Conservation (phyloP, 2,329 filamentous ascomycete genomes). For the Ophiognomonia clavigignenti-juglandacearum region DNA sequence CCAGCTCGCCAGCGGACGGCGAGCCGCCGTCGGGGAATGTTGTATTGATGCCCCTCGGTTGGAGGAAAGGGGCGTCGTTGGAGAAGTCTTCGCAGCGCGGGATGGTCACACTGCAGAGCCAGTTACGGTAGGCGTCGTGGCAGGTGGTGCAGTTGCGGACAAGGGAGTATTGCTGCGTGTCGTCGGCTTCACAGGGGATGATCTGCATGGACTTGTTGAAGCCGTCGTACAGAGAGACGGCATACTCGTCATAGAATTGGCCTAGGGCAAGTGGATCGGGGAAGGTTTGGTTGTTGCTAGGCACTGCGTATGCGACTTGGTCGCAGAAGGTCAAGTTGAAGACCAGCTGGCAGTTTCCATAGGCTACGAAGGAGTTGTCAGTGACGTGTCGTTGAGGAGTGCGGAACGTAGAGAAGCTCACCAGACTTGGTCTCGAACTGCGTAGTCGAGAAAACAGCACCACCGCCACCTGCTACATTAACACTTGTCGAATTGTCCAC, state of each 20-base stretch:
- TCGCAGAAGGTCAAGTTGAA: constrained; percentile 86
- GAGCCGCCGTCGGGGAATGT: constrained; percentile 65
- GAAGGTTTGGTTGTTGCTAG: constrained; percentile 65
- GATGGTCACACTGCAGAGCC: constrained; percentile 91
- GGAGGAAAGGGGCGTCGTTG: constrained; percentile 45
- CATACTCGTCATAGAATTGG: constrained; percentile 73
- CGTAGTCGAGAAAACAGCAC: constrained; percentile 66
- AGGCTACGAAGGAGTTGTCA: constrained; percentile 32
- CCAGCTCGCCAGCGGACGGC: constrained; percentile 35
- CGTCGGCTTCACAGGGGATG: constrained; percentile 74
- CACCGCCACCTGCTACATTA: constrained; percentile 61
- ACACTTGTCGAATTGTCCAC: constrained; percentile 40
- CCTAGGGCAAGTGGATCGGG: constrained; percentile 58
- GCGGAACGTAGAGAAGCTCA: constrained; percentile 34
- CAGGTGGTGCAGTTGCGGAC: constrained; percentile 73
- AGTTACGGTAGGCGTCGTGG: constrained; percentile 76
- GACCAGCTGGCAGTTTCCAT: constrained; percentile 78
- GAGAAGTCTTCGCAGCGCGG: constrained; percentile 87
- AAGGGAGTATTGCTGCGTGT: constrained; percentile 75
- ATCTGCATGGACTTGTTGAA: constrained; percentile 82
- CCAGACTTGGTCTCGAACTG: constrained; percentile 75
- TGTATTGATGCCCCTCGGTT: constrained; percentile 67
- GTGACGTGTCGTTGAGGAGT: not conserved
- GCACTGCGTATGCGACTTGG: constrained; percentile 86
- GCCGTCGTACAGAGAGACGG: constrained; percentile 62